phyloP scores from a whole-genome alignment of 2,329 filamentous ascomycete genomes.

The Colletotrichum coccodes region DNA sequence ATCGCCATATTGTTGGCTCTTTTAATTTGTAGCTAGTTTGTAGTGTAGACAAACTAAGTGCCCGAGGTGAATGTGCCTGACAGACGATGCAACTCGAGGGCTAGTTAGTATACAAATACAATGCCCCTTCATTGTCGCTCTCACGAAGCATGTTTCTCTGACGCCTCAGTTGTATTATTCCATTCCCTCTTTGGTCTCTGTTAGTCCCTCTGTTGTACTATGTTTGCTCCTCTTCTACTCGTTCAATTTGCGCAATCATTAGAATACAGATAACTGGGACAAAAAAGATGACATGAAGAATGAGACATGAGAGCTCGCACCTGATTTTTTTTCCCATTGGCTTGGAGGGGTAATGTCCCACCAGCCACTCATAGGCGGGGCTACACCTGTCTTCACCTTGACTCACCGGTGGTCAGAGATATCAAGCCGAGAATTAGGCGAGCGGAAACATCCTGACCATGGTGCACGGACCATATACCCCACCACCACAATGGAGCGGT shows the following conservation, averaged over 20 bases:
- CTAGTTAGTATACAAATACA: neutral
- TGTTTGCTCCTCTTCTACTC: no score
- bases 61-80: neutral
- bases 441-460: neutral
- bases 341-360: neutral
- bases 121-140: neutral
- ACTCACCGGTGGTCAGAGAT: no score
- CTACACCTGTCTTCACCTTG: neutral
- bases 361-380: neutral
- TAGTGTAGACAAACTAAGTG: neutral
- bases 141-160: no score
- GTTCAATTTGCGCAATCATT: no score
- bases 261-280: neutral
- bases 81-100: neutral
- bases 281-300: neutral
- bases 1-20: no score
- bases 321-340: neutral
- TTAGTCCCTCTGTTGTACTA: no score
- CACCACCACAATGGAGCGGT: constrained; percentile 8
- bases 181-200: neutral
- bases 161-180: no score
- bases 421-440: constrained; percentile 20
- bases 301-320: neutral
- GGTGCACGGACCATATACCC: constrained; percentile 21
- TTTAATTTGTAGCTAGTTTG: no score